Percentiles rank a stretch among this genome's conserved stretches.
Evolutionary conservation across 2,329 filamentous ascomycete genomes (phyloP).

Genomic region (Colletotrichum musae): DNA sequence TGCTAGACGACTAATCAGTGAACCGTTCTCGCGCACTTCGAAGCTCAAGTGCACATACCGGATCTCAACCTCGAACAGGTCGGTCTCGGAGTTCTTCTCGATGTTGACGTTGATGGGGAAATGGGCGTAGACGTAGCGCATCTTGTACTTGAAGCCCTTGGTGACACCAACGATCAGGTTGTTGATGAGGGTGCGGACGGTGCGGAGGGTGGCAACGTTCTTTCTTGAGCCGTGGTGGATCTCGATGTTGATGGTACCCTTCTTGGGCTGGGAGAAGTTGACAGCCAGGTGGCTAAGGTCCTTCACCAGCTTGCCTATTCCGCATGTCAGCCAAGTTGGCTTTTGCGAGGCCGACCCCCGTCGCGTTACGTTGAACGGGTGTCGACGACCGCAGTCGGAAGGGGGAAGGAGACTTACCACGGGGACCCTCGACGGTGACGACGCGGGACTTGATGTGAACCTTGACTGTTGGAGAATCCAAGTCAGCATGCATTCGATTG

Average conservation of each 20-base stretch:
- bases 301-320: slow-evolving; percentile 91
- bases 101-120: slow-evolving; percentile 99
- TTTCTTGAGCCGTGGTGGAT: slow-evolving; percentile 99
- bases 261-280: slow-evolving; percentile 91
- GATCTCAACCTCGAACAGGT: slow-evolving; percentile 94
- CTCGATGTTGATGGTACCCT: slow-evolving; percentile 93
- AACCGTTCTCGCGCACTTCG: neutral
- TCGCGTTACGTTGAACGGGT: neutral
- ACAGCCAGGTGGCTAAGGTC: slow-evolving; percentile 96
- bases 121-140: slow-evolving; percentile 99
- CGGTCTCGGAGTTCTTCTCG: slow-evolving; percentile 95
- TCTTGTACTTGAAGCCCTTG: slow-evolving; percentile 99
- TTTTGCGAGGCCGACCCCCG: slow-evolving; percentile 35
- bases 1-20: slow-evolving; percentile 65
- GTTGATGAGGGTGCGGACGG: slow-evolving; percentile 97
- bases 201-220: slow-evolving; percentile 97
- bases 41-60: slow-evolving; percentile 71
- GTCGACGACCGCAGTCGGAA: neutral
- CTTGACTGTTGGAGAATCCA: slow-evolving; percentile 80
- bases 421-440: slow-evolving; percentile 97
- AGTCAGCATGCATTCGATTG: slow-evolving; percentile 51
- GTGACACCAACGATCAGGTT: slow-evolving; percentile 99
- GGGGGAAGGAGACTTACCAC: slow-evolving; percentile 71
- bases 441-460: slow-evolving; percentile 96
- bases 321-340: slow-evolving; percentile 30